A percentile compares a stretch with the other conserved stretches of the same genome.
These are phyloP conservation scores for Lactarius vividus DNA, from an alignment of 768 basidiomycete species.

Conservation along the genomic window DNA sequence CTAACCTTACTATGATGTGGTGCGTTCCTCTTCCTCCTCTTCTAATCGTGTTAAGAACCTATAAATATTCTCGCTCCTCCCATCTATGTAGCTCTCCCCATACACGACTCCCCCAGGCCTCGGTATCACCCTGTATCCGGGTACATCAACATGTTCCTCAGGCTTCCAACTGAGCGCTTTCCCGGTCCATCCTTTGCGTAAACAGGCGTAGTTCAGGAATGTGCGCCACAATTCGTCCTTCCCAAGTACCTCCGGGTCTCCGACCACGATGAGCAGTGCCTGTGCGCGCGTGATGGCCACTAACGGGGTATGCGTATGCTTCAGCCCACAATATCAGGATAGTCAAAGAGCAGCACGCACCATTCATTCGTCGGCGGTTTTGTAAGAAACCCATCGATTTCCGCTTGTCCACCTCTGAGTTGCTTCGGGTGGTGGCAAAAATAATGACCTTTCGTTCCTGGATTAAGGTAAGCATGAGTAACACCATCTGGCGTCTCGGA, in stretches of 20 bases:
- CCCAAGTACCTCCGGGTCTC: constrained; percentile 55
- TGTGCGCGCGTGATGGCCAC: constrained; percentile 68
- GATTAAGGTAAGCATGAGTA: background rate
- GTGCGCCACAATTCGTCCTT: constrained; percentile 58
- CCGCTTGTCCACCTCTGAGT: constrained; percentile 30
- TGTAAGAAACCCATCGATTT: constrained; percentile 38
- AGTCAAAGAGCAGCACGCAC: constrained; percentile 28
- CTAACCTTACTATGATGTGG: background rate
- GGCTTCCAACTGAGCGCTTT: constrained; percentile 40
- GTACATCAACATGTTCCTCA: background rate
- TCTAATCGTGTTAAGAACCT: background rate
- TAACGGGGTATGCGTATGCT: constrained; percentile 28
- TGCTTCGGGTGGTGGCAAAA: constrained; percentile 40
- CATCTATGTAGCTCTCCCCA: constrained; percentile 13
- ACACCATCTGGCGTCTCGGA: background rate
- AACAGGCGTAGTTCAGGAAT: constrained; percentile 57
- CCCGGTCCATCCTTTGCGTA: constrained; percentile 53
- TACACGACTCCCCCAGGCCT: background rate
- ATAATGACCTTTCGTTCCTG: constrained; percentile 41
- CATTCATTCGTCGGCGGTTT: constrained; percentile 40
- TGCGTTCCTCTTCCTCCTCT: background rate
- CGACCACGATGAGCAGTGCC: constrained; percentile 60
- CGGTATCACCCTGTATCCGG: background rate
- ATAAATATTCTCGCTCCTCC: background rate
- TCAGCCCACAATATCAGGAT: too few relatives aligned